These are phyloP conservation scores for Harrya chromipes DNA, from an alignment of 768 basidiomycete species.

Conservation along the genomic window DNA sequence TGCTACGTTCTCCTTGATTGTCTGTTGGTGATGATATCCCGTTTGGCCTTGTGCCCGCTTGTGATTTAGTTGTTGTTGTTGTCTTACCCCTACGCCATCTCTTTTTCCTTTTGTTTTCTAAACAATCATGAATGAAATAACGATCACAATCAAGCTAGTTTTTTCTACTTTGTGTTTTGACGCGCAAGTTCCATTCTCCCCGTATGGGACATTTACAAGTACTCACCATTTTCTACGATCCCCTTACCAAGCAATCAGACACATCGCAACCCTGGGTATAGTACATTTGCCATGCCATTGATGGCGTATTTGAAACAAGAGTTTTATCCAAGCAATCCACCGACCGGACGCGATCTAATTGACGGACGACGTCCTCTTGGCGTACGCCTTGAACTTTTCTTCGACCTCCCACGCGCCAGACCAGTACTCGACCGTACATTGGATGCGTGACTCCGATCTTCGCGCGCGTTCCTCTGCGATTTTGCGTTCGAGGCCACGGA, in stretches of 20 bases:
- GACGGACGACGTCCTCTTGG: conserved; percentile 1
- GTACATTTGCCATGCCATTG: too few relatives aligned
- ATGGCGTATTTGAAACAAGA: too few relatives aligned
- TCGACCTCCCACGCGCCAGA: conserved; percentile 96
- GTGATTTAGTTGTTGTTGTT: too few relatives aligned
- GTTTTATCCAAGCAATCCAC: too few relatives aligned
- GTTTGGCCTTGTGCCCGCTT: background rate
- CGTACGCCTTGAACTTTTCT: conserved; percentile 54
- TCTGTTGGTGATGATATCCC: conserved; percentile 6
- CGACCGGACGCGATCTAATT: conserved; percentile 1
- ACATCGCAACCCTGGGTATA: too few relatives aligned
- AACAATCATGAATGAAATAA: conserved; percentile 8
- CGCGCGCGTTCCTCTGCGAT: conserved; percentile 56
- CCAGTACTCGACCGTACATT: conserved; percentile 80
- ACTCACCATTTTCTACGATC: too few relatives aligned
- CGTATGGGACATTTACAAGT: too few relatives aligned
- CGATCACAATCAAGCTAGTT: background rate
- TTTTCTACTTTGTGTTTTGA: background rate
- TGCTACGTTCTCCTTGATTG: background rate
- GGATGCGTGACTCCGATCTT: conserved; percentile 59
- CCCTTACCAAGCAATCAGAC: conserved; percentile 5
- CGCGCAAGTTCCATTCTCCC: too few relatives aligned
- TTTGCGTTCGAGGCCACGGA: conserved; percentile 74
- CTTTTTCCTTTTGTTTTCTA: background rate
- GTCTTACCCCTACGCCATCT: too few relatives aligned